Evolutionary conservation across 352 stramenopile species (phyloP), one percentile per base, ranked within the genome.

Genomic region (Pythium utonaiense): DNA sequence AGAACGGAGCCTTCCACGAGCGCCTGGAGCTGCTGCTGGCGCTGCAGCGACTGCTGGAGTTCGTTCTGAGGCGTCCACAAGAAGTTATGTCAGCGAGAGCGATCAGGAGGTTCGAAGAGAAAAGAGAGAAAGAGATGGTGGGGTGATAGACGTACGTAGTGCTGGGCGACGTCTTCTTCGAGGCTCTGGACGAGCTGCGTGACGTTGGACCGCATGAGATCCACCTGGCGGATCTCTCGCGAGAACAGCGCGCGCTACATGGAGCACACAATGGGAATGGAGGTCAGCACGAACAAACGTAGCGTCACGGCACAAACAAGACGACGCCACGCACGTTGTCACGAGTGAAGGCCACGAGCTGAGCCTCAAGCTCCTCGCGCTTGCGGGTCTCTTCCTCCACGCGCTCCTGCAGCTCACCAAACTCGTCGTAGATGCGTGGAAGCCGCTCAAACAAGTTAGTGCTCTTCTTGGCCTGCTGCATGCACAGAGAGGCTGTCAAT

Each of bases 311-410:
- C n/a, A n/a, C n/a, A n/a, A n/a, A n/a, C 10, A 47, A 50, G 16
- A 21, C 1, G 6, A 45, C 12, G 5, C 19, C 19, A 53, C 64
- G 24, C 59, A 83, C 74, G 40, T 88, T 82, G 51, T 89, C 82
- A 16, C 71, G 69, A 6, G 78, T 88, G 40, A 85, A 85, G 55
- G 77, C 74, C 13, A 88, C 63, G 54, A 91, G 51, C 40, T 91
- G 81, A 5, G 62, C 67, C 48, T 91, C 81, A 42, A 89, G 69
- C 50, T 89, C 80, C 13, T 88, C 75, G 19, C 75, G 78, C 53
- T 87, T 86, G 62, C 83, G 83, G 16, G 69, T 60, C 50, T 89
- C 82, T n/a, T 89, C 82, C 25, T 90, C 80, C 13, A 89, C 56
- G 30, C 77, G 80, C 34, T 89, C 76, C 58, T 89, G 79, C 9